A percentile compares a stretch with the other conserved stretches of the same genome.
Conservation (phyloP, 1,284 basidiomycete genomes). For the Schizophyllum commune region DNA sequence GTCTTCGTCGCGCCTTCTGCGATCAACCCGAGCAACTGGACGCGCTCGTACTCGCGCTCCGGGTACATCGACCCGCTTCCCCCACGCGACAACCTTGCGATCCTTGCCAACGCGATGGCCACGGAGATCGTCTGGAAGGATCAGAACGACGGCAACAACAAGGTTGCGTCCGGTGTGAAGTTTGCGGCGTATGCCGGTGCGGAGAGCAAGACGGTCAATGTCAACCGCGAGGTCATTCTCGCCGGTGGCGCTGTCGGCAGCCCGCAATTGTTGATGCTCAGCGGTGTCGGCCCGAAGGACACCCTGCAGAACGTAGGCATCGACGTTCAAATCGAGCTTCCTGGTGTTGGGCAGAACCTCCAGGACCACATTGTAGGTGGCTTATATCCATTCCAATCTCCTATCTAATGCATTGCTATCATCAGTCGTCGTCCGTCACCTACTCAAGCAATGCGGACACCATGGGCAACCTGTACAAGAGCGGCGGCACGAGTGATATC, state of each 20-base stretch:
- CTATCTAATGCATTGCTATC: no score
- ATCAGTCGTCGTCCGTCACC: not conserved
- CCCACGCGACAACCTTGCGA: constrained; percentile 51
- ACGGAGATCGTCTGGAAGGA: constrained; percentile 52
- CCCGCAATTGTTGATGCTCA: constrained; percentile 46
- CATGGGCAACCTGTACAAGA: constrained; percentile 6
- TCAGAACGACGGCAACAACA: constrained; percentile 28
- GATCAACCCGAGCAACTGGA: constrained; percentile 60
- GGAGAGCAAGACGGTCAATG: constrained; percentile 27
- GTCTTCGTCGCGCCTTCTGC: constrained; percentile 53
- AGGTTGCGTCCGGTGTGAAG: constrained; percentile 46
- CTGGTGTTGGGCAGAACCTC: constrained; percentile 53
- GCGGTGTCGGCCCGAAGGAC: constrained; percentile 25
- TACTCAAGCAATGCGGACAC: constrained; percentile 14
- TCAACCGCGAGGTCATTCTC: constrained; percentile 46
- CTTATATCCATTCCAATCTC: not conserved
- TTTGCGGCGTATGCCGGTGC: constrained; percentile 35
- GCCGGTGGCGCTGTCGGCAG: constrained; percentile 40
- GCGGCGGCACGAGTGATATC: constrained; percentile 20
- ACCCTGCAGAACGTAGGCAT: constrained; percentile 10
- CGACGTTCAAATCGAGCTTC: constrained; percentile 17
- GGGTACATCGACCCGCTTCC: constrained; percentile 60
- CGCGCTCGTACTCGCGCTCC: constrained; percentile 59
- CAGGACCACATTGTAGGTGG: constrained; percentile 47
- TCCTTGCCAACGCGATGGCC: constrained; percentile 48